Conservation (phyloP, 169 alveolate species). For the Hammondia hammondi region DNA sequence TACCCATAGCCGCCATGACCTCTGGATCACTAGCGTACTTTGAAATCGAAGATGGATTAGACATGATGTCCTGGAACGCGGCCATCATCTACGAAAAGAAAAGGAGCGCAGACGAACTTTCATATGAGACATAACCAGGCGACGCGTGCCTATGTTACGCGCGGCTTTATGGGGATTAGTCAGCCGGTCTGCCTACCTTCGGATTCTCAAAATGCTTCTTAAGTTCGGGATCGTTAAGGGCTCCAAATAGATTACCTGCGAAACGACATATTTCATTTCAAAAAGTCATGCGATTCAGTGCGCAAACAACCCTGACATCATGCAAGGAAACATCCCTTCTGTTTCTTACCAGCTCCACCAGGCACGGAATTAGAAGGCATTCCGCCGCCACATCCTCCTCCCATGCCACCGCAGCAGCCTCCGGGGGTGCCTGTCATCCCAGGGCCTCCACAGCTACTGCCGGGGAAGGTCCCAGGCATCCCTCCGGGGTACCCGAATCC, state of each 20-base stretch:
- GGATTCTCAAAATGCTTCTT: conserved; percentile 66
- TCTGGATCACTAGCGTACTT: conserved; percentile 79
- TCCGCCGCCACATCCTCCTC: conserved; percentile 78
- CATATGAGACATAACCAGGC: background rate
- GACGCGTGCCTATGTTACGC: background rate
- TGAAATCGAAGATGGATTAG: conserved; percentile 76
- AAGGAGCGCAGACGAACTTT: background rate
- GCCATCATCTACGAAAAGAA: conserved; percentile 75
- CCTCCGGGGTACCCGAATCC: conserved; percentile 75
- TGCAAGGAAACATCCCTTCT: background rate
- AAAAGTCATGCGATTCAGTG: background rate
- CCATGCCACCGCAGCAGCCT: conserved; percentile 76
- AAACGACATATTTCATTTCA: background rate
- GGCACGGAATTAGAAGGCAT: conserved; percentile 77
- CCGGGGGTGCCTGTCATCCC: conserved; percentile 65
- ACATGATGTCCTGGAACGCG: conserved; percentile 77
- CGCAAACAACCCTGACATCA: background rate
- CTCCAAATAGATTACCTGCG: conserved; percentile 63
- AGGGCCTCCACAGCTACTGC: conserved; percentile 54
- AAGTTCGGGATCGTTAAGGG: conserved; percentile 69
- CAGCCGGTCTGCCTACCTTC: conserved; percentile 31
- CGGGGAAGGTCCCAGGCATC: conserved; percentile 74
- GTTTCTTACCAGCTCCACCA: conserved; percentile 44
- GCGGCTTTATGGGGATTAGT: background rate
- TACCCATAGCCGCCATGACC: conserved; percentile 71